A percentile compares a stretch with the other conserved stretches of the same genome.
Evolutionary conservation across 345 rosid genomes (phyloP).

Genomic region (Hibiscus mutabilis): DNA sequence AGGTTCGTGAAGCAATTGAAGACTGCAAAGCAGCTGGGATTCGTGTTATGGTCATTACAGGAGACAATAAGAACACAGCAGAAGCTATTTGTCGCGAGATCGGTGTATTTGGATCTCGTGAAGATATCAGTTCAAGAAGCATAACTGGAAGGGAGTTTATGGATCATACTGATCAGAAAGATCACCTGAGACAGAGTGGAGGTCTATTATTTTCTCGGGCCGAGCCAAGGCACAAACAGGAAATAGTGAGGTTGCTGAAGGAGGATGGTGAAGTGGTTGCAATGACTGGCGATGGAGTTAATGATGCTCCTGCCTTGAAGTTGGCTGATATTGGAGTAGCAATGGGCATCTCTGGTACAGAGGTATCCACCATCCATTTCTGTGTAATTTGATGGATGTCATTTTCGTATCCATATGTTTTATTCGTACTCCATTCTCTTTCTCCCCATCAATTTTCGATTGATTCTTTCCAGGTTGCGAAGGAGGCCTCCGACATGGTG

Average conservation of each 20-base stretch:
- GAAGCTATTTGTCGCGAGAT: slow-evolving; percentile 95
- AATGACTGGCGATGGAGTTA: slow-evolving; percentile 99
- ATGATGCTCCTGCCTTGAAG: slow-evolving; percentile 96
- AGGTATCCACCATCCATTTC: slow-evolving; percentile 34
- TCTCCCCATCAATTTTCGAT: not conserved
- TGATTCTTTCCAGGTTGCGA: slow-evolving; percentile 62
- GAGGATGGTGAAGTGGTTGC: slow-evolving; percentile 98
- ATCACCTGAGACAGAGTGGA: slow-evolving; percentile 59
- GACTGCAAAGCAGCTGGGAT: slow-evolving; percentile 97
- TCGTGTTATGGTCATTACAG: slow-evolving; percentile 94
- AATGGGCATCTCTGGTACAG: slow-evolving; percentile 97
- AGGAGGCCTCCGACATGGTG: slow-evolving; percentile 99
- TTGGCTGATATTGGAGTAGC: slow-evolving; percentile 95
- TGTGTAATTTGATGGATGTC: not conserved
- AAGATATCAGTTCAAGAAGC: slow-evolving; percentile 58
- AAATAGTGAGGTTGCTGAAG: slow-evolving; percentile 91
- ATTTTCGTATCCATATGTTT: not conserved
- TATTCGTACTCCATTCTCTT: not conserved
- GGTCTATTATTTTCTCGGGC: slow-evolving; percentile 93
- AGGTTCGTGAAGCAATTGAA: slow-evolving; percentile 88
- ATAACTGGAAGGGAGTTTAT: slow-evolving; percentile 79
- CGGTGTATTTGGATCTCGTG: slow-evolving; percentile 69
- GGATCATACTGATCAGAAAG: slow-evolving; percentile 46
- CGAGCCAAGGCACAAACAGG: slow-evolving; percentile 96
- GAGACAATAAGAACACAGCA: slow-evolving; percentile 92